These are phyloP conservation scores for Geranomyces variabilis DNA, from an alignment of 192 early-diverging fungal species.

Conservation along the genomic window DNA sequence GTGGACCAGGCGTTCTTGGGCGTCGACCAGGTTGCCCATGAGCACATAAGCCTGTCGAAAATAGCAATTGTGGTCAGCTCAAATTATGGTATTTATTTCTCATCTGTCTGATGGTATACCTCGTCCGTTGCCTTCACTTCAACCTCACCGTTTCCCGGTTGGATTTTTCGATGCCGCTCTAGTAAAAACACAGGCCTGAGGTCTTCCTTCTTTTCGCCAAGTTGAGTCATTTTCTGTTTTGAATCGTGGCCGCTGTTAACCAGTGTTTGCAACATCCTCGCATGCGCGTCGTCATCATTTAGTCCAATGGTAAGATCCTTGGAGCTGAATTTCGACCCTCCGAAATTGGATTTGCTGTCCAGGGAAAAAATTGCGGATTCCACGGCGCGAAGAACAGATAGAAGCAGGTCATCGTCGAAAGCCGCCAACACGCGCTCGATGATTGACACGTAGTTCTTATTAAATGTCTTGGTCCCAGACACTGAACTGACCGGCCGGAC, in stretches of 20 bases:
- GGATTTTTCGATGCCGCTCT: background rate
- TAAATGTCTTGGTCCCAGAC: constrained; percentile 18
- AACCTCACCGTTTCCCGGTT: background rate
- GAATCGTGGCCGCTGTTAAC: constrained; percentile 19
- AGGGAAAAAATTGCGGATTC: constrained; percentile 23
- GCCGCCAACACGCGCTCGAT: constrained; percentile 21
- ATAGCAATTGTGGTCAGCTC: background rate
- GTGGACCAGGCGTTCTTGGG: background rate
- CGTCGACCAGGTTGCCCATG: background rate
- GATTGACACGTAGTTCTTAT: constrained; percentile 12
- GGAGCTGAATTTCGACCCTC: background rate
- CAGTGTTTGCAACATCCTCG: constrained; percentile 4
- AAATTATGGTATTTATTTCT: too few relatives aligned
- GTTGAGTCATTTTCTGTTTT: background rate
- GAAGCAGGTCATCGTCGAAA: constrained; percentile 19
- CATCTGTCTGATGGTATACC: background rate
- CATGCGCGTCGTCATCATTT: background rate
- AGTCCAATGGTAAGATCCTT: background rate
- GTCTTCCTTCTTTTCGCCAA: constrained; percentile 14
- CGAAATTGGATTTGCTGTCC: background rate
- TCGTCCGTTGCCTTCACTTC: background rate
- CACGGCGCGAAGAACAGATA: constrained; percentile 11
- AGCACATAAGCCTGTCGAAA: background rate
- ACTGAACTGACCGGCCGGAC: constrained; percentile 18
- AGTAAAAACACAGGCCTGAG: constrained; percentile 8